These are phyloP conservation scores for Melampsora larici-populina DNA, from an alignment of 1,284 basidiomycete species.

Conservation along the genomic window DNA sequence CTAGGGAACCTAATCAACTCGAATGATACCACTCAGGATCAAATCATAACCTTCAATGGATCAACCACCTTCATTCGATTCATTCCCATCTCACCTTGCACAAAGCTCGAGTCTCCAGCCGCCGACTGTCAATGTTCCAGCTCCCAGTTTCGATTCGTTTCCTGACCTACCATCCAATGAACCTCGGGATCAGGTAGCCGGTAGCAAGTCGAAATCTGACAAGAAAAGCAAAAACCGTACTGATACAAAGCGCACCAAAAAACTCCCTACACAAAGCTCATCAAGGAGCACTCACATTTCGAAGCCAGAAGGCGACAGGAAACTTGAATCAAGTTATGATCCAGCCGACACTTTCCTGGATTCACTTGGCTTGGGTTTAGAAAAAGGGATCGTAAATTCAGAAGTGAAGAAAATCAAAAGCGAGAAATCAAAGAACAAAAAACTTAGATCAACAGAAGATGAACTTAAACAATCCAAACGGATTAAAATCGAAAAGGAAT, in stretches of 20 bases:
- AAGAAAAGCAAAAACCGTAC: background rate
- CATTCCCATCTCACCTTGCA: background rate
- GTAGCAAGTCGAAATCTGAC: background rate
- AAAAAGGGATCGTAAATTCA: background rate
- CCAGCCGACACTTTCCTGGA: background rate
- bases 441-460: background rate
- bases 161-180: background rate
- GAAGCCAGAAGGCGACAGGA: background rate
- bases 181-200: background rate
- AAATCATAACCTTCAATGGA: background rate
- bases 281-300: background rate
- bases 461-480: background rate
- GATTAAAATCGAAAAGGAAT: background rate
- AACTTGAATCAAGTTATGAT: background rate
- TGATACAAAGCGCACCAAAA: background rate
- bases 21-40: no score
- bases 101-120: background rate
- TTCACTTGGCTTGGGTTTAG: background rate
- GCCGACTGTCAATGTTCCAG: background rate
- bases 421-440: background rate
- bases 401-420: background rate
- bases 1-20: no score
- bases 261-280: background rate
- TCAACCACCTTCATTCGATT: conserved; percentile 6
- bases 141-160: conserved; percentile 8